Conservation (phyloP, 1,284 basidiomycete genomes). For the Chondrostereum purpureum region DNA sequence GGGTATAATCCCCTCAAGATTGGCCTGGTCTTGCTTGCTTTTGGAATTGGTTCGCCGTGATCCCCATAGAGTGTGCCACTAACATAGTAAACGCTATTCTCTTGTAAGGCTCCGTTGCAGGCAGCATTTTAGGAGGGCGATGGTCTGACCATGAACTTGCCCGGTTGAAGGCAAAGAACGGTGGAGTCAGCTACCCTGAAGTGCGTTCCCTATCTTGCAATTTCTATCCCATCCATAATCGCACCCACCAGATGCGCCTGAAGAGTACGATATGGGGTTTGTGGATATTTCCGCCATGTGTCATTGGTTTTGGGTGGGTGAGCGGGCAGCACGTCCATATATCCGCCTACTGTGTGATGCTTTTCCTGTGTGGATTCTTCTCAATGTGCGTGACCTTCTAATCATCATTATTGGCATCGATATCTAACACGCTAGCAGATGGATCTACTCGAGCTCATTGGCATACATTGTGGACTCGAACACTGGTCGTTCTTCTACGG, state of each 20-base stretch:
- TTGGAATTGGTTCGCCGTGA: conserved; percentile 52
- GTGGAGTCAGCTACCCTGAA: conserved; percentile 61
- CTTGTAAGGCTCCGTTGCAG: conserved; percentile 50
- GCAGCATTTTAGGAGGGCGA: conserved; percentile 70
- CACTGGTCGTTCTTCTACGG: conserved; percentile 62
- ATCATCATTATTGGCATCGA: conserved; percentile 5
- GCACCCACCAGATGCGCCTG: conserved; percentile 58
- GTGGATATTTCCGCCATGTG: conserved; percentile 48
- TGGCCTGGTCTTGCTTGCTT: conserved; percentile 71
- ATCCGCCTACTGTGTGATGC: conserved; percentile 52
- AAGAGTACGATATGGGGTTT: conserved; percentile 54
- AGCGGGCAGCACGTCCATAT: conserved; percentile 58
- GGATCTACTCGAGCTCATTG: conserved; percentile 65
- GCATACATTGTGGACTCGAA: conserved; percentile 78
- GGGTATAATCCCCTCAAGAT: conserved; percentile 65
- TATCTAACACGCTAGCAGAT: conserved; percentile 31
- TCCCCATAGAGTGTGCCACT: too few relatives aligned
- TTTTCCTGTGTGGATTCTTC: conserved; percentile 65
- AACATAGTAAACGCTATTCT: conserved; percentile 6
- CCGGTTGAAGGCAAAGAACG: conserved; percentile 51
- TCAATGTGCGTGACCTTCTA: conserved; percentile 45
- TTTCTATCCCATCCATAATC: background rate
- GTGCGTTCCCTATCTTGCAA: conserved; percentile 35
- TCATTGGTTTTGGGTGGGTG: conserved; percentile 75
- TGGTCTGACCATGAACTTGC: conserved; percentile 67